These are phyloP conservation scores for Aspergillus sp. DNA, from an alignment of 2,329 filamentous ascomycete genomes.

Conservation along the genomic window DNA sequence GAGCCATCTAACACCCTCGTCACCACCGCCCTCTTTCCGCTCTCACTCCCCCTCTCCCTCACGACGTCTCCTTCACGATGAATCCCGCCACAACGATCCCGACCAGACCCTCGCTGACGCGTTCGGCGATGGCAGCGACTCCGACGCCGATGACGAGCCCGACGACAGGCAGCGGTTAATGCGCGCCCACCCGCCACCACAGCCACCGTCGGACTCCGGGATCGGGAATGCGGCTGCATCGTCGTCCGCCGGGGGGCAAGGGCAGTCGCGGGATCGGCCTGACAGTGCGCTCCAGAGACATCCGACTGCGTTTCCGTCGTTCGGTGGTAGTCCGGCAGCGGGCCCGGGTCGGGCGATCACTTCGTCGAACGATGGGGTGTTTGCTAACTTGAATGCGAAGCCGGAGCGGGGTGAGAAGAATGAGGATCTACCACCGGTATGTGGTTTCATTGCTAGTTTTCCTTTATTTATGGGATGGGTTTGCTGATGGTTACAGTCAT, in stretches of 20 bases:
- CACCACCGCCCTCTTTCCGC: constrained; percentile 67
- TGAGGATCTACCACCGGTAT: constrained; percentile 87
- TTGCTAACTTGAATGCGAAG: constrained; percentile 87
- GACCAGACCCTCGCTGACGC: constrained; percentile 83
- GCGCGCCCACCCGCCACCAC: constrained; percentile 47
- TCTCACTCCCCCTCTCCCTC: constrained; percentile 65
- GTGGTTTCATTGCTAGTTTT: constrained; percentile 29
- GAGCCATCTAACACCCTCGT: constrained; percentile 24
- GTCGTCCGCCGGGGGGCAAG: constrained; percentile 17
- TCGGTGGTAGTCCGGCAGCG: constrained; percentile 31
- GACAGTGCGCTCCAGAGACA: constrained; percentile 33
- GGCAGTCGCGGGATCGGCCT: constrained; percentile 10
- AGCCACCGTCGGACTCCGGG: constrained; percentile 18
- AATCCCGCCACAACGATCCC: constrained; percentile 47
- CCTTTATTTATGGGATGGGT: constrained; percentile 1
- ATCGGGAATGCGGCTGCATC: constrained; percentile 12
- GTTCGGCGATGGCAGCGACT: constrained; percentile 73
- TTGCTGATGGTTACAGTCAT: constrained; percentile 56
- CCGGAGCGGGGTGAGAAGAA: constrained; percentile 71
- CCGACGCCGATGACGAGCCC: constrained; percentile 57
- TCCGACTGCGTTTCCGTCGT: constrained; percentile 47
- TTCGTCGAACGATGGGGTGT: constrained; percentile 85
- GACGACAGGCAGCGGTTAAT: constrained; percentile 84
- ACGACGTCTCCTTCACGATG: constrained; percentile 44
- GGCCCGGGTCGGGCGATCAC: constrained; percentile 50